Base-by-base conservation (phyloP, 495 filamentous ascomycete genomes). In the Delitschia confertaspora region DNA sequence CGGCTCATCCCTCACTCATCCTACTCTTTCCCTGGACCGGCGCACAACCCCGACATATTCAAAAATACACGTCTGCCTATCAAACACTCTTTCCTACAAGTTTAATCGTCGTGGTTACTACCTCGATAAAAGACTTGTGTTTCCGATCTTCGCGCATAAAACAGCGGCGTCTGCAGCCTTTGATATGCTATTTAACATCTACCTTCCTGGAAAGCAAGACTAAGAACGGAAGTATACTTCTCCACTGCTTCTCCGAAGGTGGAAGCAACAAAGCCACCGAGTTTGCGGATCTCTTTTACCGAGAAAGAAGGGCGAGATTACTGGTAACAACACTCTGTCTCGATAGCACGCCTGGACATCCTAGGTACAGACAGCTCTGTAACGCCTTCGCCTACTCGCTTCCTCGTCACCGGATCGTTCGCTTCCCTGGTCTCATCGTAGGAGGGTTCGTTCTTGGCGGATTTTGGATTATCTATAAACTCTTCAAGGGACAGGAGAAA, bases 181-280 rank as follows among this genome's bases (percentile, higher is more conserved):
- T 33, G 2, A 22, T 45, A 19, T n/a, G n/a, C n/a, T n/a, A n/a
- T n/a, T n/a, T n/a, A n/a, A n/a, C n/a, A n/a, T n/a, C n/a, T n/a
- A 5, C 25, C 3, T 23, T 22, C 6, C 29, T 45, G 11, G 20
- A 16, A 6, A 26, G 32, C 4, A 27, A 26, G 13, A n/a, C 11
- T 6, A 10, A 36, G 6, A 9, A 19, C 22, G 17, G 6, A 20
- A 54, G 51, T 26, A 47, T 68, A 25, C 52, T 69, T 5, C 38
- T 70, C 0, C 68, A 70, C 52, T 48, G 56, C 33, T 70, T 68
- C 59, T 69, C 66, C 13, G 63, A 69, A 49, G 66, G 65, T 22
- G 66, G 67, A n/a, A 49, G 58, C 6, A 59, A 57, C 48, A 66
- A 61, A 6, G 45, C 54, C 23, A 33, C 31, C n/a, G 42, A 45